Evolutionary conservation across 192 early-diverging fungal genomes (phyloP).

Genomic region (Linderina pennispora): DNA sequence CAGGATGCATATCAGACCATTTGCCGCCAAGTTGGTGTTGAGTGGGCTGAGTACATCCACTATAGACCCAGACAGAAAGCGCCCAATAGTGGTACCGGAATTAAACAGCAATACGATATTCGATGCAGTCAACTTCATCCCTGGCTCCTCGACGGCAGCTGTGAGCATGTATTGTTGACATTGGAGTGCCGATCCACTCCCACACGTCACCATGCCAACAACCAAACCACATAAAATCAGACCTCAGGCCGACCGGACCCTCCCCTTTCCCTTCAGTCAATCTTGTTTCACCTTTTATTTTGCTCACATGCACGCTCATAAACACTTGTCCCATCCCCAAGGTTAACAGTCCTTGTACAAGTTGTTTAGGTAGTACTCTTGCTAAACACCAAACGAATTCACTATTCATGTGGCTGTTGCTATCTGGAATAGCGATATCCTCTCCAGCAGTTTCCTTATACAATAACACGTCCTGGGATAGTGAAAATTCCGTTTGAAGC

Average conservation of each 20-base stretch:
- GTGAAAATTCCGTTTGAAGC: too few relatives aligned
- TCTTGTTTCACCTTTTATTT: too few relatives aligned
- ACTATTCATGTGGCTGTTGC: slow-evolving; percentile 22
- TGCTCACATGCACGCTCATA: too few relatives aligned
- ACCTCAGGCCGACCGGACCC: too few relatives aligned
- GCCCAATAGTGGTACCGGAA: slow-evolving; percentile 24
- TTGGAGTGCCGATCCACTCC: too few relatives aligned
- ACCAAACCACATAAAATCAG: too few relatives aligned
- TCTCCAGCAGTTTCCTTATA: too few relatives aligned
- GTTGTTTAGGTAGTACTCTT: slow-evolving; percentile 32
- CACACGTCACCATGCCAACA: too few relatives aligned
- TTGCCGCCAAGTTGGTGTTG: slow-evolving; percentile 30
- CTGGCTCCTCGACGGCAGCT: slow-evolving; percentile 21
- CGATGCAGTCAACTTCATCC: slow-evolving; percentile 19
- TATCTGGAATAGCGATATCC: slow-evolving; percentile 12
- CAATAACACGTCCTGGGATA: too few relatives aligned
- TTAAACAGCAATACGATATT: slow-evolving; percentile 32
- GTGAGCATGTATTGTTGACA: slow-evolving; percentile 44
- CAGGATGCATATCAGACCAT: slow-evolving; percentile 10
- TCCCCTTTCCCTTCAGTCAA: too few relatives aligned
- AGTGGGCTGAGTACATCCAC: slow-evolving; percentile 14
- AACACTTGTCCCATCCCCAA: too few relatives aligned
- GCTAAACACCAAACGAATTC: slow-evolving; percentile 39
- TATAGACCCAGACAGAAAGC: slow-evolving; percentile 17
- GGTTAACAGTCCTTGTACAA: slow-evolving; percentile 17